Percentiles rank a stretch among this genome's conserved stretches.
phyloP scores from a whole-genome alignment of 2,329 filamentous ascomycete genomes.

The Colletotrichum sp. region DNA sequence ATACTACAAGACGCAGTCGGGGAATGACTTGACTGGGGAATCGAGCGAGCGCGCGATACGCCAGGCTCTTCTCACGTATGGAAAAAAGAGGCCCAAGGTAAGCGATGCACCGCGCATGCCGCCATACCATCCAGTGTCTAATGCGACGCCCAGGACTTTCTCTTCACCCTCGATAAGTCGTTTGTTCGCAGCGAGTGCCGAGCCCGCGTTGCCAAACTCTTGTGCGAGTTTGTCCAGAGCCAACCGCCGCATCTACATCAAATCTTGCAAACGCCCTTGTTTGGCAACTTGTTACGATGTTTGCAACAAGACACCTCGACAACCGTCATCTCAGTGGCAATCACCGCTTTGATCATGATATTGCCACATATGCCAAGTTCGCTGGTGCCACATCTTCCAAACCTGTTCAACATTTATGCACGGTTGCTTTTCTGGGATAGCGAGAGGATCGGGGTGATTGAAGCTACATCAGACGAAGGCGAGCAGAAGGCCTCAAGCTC shows the following conservation, averaged over 20 bases:
- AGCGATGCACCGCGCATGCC: neutral
- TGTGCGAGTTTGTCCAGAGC: conserved; percentile 75
- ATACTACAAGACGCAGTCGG: conserved; percentile 27
- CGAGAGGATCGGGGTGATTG: conserved; percentile 47
- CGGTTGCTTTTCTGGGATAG: conserved; percentile 80
- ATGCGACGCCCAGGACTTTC: conserved; percentile 59
- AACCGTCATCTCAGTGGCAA: conserved; percentile 74
- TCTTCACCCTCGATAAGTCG: conserved; percentile 68
- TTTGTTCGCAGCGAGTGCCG: conserved; percentile 70
- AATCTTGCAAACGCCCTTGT: conserved; percentile 73
- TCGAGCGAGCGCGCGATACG: conserved; percentile 56
- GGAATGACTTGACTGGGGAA: conserved; percentile 40
- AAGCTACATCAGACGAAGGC: conserved; percentile 42
- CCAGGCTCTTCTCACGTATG: conserved; percentile 62
- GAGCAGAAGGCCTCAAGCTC: conserved; percentile 38
- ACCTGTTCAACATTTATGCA: conserved; percentile 82
- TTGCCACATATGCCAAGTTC: conserved; percentile 81
- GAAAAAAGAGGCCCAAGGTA: conserved; percentile 71
- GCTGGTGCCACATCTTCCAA: conserved; percentile 70
- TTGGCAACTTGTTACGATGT: conserved; percentile 74
- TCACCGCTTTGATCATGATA: conserved; percentile 81
- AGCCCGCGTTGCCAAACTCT: conserved; percentile 67
- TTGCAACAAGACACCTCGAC: conserved; percentile 81
- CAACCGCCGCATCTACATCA: conserved; percentile 82
- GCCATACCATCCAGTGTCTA: conserved; percentile 16